Percentiles rank a stretch among this genome's conserved stretches.
These are phyloP conservation scores for Chrysoporthe austroafricana DNA, from an alignment of 2,329 filamentous ascomycete genomes.

Conservation along the genomic window DNA sequence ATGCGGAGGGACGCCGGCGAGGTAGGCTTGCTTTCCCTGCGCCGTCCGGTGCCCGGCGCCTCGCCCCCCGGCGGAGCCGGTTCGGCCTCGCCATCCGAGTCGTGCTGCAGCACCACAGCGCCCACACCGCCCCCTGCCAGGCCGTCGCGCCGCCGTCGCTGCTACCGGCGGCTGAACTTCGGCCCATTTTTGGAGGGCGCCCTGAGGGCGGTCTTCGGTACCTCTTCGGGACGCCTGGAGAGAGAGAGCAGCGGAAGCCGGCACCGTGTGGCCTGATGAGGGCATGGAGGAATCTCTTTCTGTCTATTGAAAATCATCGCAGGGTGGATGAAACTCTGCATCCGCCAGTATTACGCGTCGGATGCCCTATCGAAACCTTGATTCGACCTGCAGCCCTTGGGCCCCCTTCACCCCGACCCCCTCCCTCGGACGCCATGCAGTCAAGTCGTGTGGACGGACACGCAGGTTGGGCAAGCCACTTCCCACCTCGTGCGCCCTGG, in stretches of 20 bases:
- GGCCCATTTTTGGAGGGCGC: background rate
- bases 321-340: background rate
- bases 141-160: constrained; percentile 25
- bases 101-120: no score
- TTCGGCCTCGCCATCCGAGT: constrained; percentile 10
- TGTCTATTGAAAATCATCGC: background rate
- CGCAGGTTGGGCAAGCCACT: background rate
- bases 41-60: constrained; percentile 16
- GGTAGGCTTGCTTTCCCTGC: constrained; percentile 1
- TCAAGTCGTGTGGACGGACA: background rate
- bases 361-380: background rate
- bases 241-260: background rate
- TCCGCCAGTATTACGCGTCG: background rate
- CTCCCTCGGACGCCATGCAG: background rate
- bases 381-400: background rate
- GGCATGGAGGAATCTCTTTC: background rate
- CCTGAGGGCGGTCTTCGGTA: background rate
- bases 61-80: background rate
- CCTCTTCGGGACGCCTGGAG: constrained; percentile 1
- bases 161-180: constrained; percentile 26
- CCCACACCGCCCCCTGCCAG: constrained; percentile 9
- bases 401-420: background rate
- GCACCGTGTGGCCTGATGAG: background rate
- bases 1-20: background rate
- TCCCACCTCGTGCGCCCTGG: background rate